Evolutionary conservation across 2,329 filamentous ascomycete species (phyloP).

Genomic region (Talaromyces sp.): DNA sequence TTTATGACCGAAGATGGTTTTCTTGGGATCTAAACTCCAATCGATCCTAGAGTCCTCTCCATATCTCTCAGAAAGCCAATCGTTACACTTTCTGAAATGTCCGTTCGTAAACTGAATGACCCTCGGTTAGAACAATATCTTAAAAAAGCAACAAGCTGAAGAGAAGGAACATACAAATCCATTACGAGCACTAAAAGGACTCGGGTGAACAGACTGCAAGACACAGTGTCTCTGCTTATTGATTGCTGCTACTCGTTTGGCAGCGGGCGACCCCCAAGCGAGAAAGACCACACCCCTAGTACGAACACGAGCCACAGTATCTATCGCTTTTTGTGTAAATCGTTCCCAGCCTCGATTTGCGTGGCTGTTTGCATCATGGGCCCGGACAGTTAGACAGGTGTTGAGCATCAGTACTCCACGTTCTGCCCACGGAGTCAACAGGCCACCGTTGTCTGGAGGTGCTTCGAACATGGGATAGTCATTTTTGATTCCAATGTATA

Average conservation of each 20-base stretch:
- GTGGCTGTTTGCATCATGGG: conserved; percentile 83
- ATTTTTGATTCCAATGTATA: conserved; percentile 81
- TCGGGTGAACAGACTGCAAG: conserved; percentile 83
- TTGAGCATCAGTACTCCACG: conserved; percentile 90
- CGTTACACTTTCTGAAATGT: conserved; percentile 48
- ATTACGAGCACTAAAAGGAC: conserved; percentile 76
- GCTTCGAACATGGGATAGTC: conserved; percentile 78
- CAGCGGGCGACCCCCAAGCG: conserved; percentile 86
- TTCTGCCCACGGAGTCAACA: conserved; percentile 90
- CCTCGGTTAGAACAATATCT: conserved; percentile 1
- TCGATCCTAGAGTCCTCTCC: conserved; percentile 77
- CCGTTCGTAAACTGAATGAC: conserved; percentile 39
- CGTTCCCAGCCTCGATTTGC: conserved; percentile 84
- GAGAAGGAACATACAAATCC: conserved; percentile 62
- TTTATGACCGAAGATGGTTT: conserved; percentile 10
- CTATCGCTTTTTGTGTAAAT: conserved; percentile 88
- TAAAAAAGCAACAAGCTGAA: neutral
- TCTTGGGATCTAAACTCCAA: conserved; percentile 62
- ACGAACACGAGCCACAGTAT: conserved; percentile 73
- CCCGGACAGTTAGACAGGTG: conserved; percentile 88
- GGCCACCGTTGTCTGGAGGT: conserved; percentile 73
- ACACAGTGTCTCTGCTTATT: conserved; percentile 73
- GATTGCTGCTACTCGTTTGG: conserved; percentile 70
- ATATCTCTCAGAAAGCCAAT: conserved; percentile 74
- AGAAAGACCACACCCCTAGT: conserved; percentile 85